Percentiles rank a stretch among this genome's conserved stretches.
These are phyloP conservation scores for Dothistroma septosporum DNA, from an alignment of 2,329 filamentous ascomycete genomes.

Conservation along the genomic window DNA sequence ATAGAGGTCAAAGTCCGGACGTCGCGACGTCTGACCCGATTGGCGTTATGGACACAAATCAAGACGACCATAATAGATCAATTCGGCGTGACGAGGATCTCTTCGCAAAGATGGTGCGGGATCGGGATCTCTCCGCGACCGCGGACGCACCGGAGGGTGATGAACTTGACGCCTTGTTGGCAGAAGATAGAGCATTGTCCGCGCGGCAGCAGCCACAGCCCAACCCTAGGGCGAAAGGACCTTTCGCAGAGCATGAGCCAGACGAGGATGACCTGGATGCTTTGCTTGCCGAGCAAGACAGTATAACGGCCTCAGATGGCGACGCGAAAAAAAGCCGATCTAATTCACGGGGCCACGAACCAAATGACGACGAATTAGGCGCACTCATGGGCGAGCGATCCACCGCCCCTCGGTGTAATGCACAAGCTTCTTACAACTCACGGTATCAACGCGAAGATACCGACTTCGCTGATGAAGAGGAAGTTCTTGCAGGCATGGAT, in stretches of 20 bases:
- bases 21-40: conserved; percentile 18
- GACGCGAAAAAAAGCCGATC: neutral
- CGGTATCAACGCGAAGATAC: conserved; percentile 18
- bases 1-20: conserved; percentile 19
- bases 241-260: conserved; percentile 19
- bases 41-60: conserved; percentile 1
- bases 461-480: conserved; percentile 60
- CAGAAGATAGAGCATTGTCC: conserved; percentile 12
- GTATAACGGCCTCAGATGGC: neutral
- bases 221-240: conserved; percentile 21
- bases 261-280: conserved; percentile 28
- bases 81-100: conserved; percentile 7
- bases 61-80: conserved; percentile 3
- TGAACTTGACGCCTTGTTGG: conserved; percentile 28
- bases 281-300: conserved; percentile 18
- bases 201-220: neutral
- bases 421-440: neutral
- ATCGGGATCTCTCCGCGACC: conserved; percentile 10
- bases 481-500: conserved; percentile 55
- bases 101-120: conserved; percentile 5
- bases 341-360: neutral
- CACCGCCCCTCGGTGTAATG: neutral
- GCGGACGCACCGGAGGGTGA: conserved; percentile 23
- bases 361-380: conserved; percentile 16
- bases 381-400: conserved; percentile 46